Evolutionary conservation across 1,284 basidiomycete species (phyloP).

Genomic region (Vanrija pseudolonga): DNA sequence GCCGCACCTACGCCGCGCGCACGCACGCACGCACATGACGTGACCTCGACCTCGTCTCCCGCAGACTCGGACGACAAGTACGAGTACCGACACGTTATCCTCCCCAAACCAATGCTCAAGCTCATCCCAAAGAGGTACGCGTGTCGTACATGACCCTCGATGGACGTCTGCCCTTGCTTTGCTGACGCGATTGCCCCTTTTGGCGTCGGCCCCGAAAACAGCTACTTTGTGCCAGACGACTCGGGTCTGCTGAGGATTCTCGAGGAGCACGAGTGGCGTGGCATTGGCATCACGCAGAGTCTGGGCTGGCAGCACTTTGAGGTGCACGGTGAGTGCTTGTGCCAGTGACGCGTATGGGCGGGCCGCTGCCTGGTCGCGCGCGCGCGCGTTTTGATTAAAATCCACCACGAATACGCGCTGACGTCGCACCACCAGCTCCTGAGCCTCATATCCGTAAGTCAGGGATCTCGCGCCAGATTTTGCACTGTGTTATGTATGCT

Average conservation of each 20-base stretch:
- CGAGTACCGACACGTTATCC: constrained; percentile 83
- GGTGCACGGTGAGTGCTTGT: constrained; percentile 72
- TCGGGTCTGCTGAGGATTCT: constrained; percentile 76
- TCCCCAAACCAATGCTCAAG: constrained; percentile 83
- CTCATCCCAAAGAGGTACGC: constrained; percentile 72
- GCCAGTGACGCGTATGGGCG: too few relatives aligned
- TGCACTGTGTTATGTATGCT: constrained; percentile 39
- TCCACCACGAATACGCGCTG: not conserved
- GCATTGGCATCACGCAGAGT: constrained; percentile 92
- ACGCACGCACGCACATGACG: too few relatives aligned
- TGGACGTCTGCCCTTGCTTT: not conserved
- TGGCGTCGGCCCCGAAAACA: constrained; percentile 17
- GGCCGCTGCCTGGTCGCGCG: too few relatives aligned
- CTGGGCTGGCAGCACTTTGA: constrained; percentile 97
- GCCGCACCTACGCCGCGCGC: too few relatives aligned
- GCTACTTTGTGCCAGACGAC: constrained; percentile 63
- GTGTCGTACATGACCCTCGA: not conserved
- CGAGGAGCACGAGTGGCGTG: constrained; percentile 85
- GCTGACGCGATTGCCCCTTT: not conserved
- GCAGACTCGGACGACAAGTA: constrained; percentile 54
- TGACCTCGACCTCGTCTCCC: not conserved
- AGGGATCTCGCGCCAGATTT: not conserved
- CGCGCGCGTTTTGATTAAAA: not conserved
- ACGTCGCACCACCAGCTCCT: constrained; percentile 60
- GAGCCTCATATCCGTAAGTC: constrained; percentile 61